A percentile compares a stretch with the other conserved stretches of the same genome.
phyloP scores from a whole-genome alignment of 176 grass and related monocot genomes.

The Rhipidocladum racemiflorum region DNA sequence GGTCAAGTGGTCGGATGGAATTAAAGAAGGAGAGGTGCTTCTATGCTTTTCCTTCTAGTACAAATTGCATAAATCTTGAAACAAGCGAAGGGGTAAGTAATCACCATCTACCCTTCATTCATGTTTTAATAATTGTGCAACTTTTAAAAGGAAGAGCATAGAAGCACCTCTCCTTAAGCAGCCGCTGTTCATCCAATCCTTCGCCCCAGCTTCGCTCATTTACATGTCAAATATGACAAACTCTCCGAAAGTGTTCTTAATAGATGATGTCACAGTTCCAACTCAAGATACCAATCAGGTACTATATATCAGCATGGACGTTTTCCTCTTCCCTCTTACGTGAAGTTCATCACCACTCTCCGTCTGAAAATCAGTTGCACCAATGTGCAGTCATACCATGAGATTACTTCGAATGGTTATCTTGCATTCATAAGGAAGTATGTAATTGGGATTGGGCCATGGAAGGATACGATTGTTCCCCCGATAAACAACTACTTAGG shows the following conservation, averaged over 20 bases:
- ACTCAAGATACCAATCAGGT: slow-evolving; percentile 91
- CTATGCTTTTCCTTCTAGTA: too few species aligned
- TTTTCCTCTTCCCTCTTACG: not conserved
- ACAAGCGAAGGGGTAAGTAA: too few species aligned
- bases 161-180: too few species aligned
- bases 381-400: slow-evolving; percentile 56
- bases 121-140: too few species aligned
- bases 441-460: slow-evolving; percentile 77
- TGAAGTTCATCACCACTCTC: not conserved
- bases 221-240: slow-evolving; percentile 68
- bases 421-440: slow-evolving; percentile 63
- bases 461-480: slow-evolving; percentile 84
- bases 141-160: too few species aligned
- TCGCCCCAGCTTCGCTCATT: slow-evolving; percentile 66
- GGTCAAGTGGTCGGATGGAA: slow-evolving; percentile 64
- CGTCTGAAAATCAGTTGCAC: not conserved
- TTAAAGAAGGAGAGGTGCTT: too few species aligned
- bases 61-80: too few species aligned
- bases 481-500: slow-evolving; percentile 43
- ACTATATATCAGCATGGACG: not conserved
- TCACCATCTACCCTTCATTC: too few species aligned
- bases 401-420: slow-evolving; percentile 69
- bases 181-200: slow-evolving; percentile 69
- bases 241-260: slow-evolving; percentile 73
- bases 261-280: slow-evolving; percentile 45